Base-by-base conservation (phyloP, 768 basidiomycete species). In the Suillus lakei region DNA sequence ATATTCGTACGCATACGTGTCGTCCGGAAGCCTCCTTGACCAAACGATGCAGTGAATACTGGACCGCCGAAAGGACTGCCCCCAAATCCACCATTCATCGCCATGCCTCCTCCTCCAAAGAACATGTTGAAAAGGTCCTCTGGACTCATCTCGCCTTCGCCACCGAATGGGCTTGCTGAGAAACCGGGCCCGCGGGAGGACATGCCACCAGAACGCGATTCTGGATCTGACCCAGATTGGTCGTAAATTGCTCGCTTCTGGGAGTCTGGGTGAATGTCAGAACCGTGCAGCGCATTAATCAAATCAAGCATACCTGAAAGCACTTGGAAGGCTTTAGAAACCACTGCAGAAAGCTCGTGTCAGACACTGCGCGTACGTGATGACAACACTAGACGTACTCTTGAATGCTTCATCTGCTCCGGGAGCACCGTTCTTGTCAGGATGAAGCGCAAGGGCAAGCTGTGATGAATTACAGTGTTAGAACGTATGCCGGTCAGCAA, bases 91-190 rank as follows among this genome's bases (percentile, higher is more conserved):
- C 81, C 83, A 23, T 77, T 77, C 73, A 73, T 70, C 16, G 71
- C 72, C 64, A 82, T 84, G 1, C 85, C 84, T 23, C 84, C 87
- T 28, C 91, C 91, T 21, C 95, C 95, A 76, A 99, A 99, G 86
- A 99, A 98, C 92, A 97, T 96, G 74, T 98, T 97, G 82, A 99
- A 99, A 63, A 99, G 75, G 65, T 98, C 97, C 78, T 98, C 97
- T 6, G 97, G 96, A 64, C 92, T 96, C 70, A 99, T 82, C 78
- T 98, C 96, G 62, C 88, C 88, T 15, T 93, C 91, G 71, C 80
- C 78, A 15, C 80, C 81, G 64, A 89, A 91, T 16, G 82, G 78
- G 54, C 76, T 80, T 32, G 82, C 69, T 23, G 82, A 79, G 75
- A 87, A 90, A 15, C 84, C 82, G 28, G 86, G 75, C 8, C 84